phyloP scores from a whole-genome alignment of 1,139 yeast genomes.

The Blastobotrys malaysiensis region DNA sequence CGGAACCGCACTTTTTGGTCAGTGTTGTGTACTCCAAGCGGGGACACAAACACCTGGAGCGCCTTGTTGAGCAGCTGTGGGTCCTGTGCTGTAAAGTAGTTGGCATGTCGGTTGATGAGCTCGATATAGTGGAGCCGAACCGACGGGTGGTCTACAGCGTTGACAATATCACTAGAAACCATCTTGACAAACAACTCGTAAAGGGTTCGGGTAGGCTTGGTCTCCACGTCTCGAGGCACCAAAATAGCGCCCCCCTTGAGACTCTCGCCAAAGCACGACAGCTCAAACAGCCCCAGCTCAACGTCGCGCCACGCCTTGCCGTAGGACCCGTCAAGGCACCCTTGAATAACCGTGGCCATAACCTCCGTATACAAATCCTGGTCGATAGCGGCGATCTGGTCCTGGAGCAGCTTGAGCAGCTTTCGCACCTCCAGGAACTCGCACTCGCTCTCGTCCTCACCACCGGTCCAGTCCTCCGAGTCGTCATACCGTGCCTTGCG shows the following conservation, averaged over 20 bases:
- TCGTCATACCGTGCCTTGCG: slow-evolving; percentile 75
- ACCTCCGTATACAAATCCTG: slow-evolving; percentile 69
- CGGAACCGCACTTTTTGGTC: slow-evolving; percentile 62
- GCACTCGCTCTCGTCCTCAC: slow-evolving; percentile 55
- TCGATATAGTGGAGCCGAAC: slow-evolving; percentile 81
- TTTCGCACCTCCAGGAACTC: slow-evolving; percentile 76
- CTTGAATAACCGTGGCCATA: slow-evolving; percentile 60
- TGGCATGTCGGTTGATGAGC: slow-evolving; percentile 71
- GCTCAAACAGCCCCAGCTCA: slow-evolving; percentile 81
- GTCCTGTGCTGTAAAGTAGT: slow-evolving; percentile 43
- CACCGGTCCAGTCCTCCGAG: slow-evolving; percentile 53
- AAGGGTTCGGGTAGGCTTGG: slow-evolving; percentile 25
- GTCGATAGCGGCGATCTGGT: slow-evolving; percentile 69
- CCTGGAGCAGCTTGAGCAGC: slow-evolving; percentile 74
- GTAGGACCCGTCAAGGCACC: slow-evolving; percentile 39
- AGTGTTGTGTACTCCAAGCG: slow-evolving; percentile 72
- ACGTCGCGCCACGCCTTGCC: slow-evolving; percentile 59
- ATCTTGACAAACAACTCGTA: slow-evolving; percentile 57
- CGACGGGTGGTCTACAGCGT: slow-evolving; percentile 55
- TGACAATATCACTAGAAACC: slow-evolving; percentile 49
- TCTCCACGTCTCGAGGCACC: slow-evolving; percentile 45
- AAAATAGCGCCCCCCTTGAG: slow-evolving; percentile 68
- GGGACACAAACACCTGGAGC: slow-evolving; percentile 71
- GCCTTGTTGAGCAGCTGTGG: slow-evolving; percentile 49
- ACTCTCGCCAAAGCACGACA: slow-evolving; percentile 73